Base-by-base conservation (phyloP, 2,329 filamentous ascomycete species). In the Pestalotiopsis sp. region DNA sequence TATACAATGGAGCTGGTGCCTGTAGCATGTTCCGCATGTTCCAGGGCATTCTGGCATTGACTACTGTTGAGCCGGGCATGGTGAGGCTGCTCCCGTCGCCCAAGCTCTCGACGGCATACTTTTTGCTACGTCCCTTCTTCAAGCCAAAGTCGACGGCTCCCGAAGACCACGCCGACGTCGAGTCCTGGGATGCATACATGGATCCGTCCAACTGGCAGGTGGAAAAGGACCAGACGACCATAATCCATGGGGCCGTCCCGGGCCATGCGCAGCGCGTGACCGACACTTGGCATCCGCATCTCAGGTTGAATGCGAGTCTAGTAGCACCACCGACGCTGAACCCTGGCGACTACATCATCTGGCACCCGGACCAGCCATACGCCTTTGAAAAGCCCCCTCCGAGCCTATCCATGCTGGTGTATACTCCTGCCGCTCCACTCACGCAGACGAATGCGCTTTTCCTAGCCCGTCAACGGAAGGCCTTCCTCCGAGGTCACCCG, bases 1-100 rank as follows among this genome's bases (percentile, higher is more conserved):
- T 88, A 48, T 88, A 88, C 79, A 88, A 88, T 71, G 86, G 86
- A 67, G 84, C 85, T 48, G 86, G 85, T 39, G 84, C 84, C 2
- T 88, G 86, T 73, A 85, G 83, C 70, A 86, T 88, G 76, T 86
- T 88, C 75, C 85, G 86, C 73, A 86, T 88, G 82, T 88, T 87
- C 76, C 85, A 88, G 73, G 86, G 86, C 65, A 83, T 88, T 61
- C 77, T 88, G 5, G 85, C 85, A 3, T 79, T 88, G 57, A 86
- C 84, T 13, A 82, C 82, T 14, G 84, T 87, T 67, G 80, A 83
- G 70, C 81, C 82, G 3, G 82, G 81, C 65, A 83, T 83, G 76
- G 81, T 83, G 70, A 80, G 82, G 4, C 78, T 85, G 63, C 77
- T 84, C 24, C 83, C 83, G 13, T 83, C 81, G 63, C 82, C 83